Conservation (phyloP, 768 basidiomycete genomes). For the Leccinellum luteum region DNA sequence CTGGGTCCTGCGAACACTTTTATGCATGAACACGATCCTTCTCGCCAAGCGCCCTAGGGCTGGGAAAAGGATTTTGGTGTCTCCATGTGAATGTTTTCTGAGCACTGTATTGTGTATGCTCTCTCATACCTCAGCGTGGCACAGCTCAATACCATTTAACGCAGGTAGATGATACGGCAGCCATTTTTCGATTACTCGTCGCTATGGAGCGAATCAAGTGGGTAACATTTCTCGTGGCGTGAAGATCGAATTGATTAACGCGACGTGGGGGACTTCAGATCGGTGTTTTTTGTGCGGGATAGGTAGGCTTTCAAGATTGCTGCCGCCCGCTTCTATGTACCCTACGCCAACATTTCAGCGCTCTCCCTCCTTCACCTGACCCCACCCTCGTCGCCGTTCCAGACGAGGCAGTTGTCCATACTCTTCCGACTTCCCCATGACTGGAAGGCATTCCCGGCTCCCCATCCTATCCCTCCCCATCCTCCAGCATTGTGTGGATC, state of each 20-base stretch:
- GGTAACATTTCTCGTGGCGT: background rate
- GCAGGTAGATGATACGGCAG: constrained; percentile 5
- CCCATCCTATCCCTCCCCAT: too few species aligned
- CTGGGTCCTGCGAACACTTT: constrained; percentile 9
- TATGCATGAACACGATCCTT: background rate
- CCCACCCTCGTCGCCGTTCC: too few species aligned
- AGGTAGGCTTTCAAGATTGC: too few species aligned
- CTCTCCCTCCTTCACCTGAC: too few species aligned
- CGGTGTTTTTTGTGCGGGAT: constrained; percentile 15
- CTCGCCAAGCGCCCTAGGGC: background rate
- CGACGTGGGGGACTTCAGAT: background rate
- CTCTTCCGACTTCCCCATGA: too few species aligned
- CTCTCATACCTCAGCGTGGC: background rate
- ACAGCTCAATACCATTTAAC: background rate
- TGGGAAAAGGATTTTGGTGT: background rate
- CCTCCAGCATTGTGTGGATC: too few species aligned
- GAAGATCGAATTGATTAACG: background rate
- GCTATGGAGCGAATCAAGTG: constrained; percentile 13
- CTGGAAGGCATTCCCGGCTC: too few species aligned
- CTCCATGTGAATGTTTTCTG: background rate
- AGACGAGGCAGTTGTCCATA: too few species aligned
- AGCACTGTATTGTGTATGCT: constrained; percentile 6
- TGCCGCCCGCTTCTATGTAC: too few species aligned
- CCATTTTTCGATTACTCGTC: background rate
- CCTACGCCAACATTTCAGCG: too few species aligned